Base-by-base conservation (phyloP, 2,329 filamentous ascomycete species). In the Hypomyces rosellus region DNA sequence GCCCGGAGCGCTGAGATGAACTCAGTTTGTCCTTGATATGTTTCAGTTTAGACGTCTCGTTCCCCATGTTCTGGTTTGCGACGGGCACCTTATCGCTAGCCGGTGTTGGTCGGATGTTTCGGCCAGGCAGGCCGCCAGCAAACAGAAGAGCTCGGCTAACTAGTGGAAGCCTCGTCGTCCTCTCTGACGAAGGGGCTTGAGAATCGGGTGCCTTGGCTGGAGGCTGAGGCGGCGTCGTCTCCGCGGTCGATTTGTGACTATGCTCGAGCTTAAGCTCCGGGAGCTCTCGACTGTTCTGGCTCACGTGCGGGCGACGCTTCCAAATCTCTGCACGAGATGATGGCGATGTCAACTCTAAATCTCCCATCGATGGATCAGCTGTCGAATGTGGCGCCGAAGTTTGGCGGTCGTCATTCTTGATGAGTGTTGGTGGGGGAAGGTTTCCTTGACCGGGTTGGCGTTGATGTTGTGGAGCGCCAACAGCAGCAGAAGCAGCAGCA, bases 241-340 rank as follows among this genome's bases (percentile, higher is more conserved):
- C 65, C 15, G 70, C 71, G 4, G 76, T 78, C 16, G 76, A 79
- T 36, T 76, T 75, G 63, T 78, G 70, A 50, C 74, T 78, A 38
- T 65, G 59, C 45, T 71, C 60, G 48, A 81, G 65, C 52, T 74
- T 75, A 46, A 81, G 70, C 50, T 74, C 70, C 8, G 75, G 63
- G 4, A 80, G 68, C 43, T 74, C 70, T 34, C 75, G 61, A 53
- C 64, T 71, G 47, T 69, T 68, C 48, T 78, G 74, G 49, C 68
- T 68, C 60, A 75, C 80, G 22, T 72, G 64, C 13, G 76, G 77
- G 42, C 78, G 72, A 47, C 78, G 70, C 50, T 72, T 70, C 77
- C 76, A 80, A 42, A 72, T 61, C 44, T 72, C 64, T 40, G 63
- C 59, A 30, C 63, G 61, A 25, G 59, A 59, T 20, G 65, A 57